Percentiles rank a stretch among this genome's conserved stretches.
These are phyloP conservation scores for Teratosphaeria pseudoeucalypti DNA, from an alignment of 2,329 filamentous ascomycete genomes.

Conservation along the genomic window DNA sequence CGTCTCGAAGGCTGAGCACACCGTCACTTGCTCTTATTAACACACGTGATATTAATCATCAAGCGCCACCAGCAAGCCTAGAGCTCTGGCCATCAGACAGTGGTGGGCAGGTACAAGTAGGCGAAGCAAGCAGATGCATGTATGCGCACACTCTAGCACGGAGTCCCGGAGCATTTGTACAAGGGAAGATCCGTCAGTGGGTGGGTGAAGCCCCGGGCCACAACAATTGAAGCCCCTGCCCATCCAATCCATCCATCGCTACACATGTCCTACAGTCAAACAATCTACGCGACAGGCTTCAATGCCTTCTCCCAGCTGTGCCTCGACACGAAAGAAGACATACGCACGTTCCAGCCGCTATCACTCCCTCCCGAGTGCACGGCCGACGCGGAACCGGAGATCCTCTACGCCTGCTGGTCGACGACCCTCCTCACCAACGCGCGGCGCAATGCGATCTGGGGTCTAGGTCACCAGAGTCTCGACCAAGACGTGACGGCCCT, in stretches of 20 bases:
- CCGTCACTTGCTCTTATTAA: too few species aligned
- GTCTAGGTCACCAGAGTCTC: conserved; percentile 9
- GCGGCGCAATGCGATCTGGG: conserved; percentile 1
- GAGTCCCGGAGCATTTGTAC: neutral
- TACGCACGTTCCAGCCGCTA: conserved; percentile 8
- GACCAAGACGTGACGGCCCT: conserved; percentile 5
- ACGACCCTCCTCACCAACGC: conserved; percentile 14
- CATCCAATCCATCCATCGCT: neutral
- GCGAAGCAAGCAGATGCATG: too few species aligned
- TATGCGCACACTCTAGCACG: neutral
- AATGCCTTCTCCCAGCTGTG: conserved; percentile 21
- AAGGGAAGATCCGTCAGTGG: too few species aligned
- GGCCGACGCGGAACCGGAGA: neutral
- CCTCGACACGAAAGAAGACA: conserved; percentile 6
- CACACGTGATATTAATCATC: too few species aligned
- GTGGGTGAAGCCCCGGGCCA: too few species aligned
- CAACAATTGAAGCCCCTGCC: too few species aligned
- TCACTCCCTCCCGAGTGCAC: neutral
- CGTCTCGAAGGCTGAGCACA: too few species aligned
- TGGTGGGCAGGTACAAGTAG: too few species aligned
- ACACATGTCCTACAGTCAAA: neutral
- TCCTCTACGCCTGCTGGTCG: conserved; percentile 25
- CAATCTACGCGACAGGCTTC: conserved; percentile 18
- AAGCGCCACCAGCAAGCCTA: too few species aligned
- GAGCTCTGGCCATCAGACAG: too few species aligned